Percentiles rank a stretch among this genome's conserved stretches.
phyloP scores from a whole-genome alignment of 1,284 basidiomycete species.

The Ceratobasidium sp. region DNA sequence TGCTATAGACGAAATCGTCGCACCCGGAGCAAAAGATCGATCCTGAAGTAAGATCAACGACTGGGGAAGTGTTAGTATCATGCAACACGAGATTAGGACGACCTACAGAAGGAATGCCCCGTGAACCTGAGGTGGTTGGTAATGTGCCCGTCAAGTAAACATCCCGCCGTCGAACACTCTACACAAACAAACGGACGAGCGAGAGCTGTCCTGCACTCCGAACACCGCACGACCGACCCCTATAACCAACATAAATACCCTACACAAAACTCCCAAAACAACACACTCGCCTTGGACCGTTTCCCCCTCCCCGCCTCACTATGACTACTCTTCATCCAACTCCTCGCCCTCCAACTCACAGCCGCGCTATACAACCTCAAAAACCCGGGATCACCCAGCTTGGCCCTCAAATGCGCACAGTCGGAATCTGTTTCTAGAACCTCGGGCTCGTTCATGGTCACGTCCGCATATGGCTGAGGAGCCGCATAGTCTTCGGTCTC shows the following conservation, averaged over 20 bases:
- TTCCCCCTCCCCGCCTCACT: slow-evolving; percentile 1
- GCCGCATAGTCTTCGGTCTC: slow-evolving; percentile 8
- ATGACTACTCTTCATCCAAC: slow-evolving; percentile 8
- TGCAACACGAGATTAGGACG: background rate
- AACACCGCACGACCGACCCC: slow-evolving; percentile 54
- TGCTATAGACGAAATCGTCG: slow-evolving; percentile 70
- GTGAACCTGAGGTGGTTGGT: slow-evolving; percentile 68
- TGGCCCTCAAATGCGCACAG: slow-evolving; percentile 32
- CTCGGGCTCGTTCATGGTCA: slow-evolving; percentile 6
- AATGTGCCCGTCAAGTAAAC: slow-evolving; percentile 74
- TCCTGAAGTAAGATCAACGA: slow-evolving; percentile 70
- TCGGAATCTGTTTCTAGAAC: slow-evolving; percentile 27
- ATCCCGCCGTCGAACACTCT: slow-evolving; percentile 81
- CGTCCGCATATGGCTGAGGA: background rate
- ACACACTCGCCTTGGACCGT: slow-evolving; percentile 14
- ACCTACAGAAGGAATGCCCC: slow-evolving; percentile 77
- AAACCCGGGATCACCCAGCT: slow-evolving; percentile 23
- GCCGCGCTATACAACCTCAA: slow-evolving; percentile 18
- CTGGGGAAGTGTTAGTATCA: slow-evolving; percentile 56
- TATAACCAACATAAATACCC: background rate
- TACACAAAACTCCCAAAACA: background rate
- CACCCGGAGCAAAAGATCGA: slow-evolving; percentile 71
- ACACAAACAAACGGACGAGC: slow-evolving; percentile 84
- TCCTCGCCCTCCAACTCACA: slow-evolving; percentile 23
- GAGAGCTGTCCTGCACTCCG: slow-evolving; percentile 72